Conservation (phyloP, 148 eudicot species). For the Chenopodium quinoa region DNA sequence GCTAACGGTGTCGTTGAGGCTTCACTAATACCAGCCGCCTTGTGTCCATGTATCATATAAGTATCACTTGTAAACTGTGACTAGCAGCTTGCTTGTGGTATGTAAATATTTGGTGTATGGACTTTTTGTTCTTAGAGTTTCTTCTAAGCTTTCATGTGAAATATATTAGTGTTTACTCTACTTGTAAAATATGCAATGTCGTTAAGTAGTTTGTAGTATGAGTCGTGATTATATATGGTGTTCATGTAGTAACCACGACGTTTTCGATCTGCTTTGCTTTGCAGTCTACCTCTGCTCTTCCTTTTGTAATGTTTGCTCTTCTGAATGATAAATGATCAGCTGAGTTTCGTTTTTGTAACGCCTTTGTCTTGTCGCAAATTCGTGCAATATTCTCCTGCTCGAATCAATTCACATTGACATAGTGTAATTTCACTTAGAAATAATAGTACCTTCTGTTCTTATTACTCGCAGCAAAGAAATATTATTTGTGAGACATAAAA, state of each 20-base stretch:
- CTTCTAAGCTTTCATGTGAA: not conserved
- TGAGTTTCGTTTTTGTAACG: conserved; percentile 6
- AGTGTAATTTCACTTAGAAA: too few species aligned
- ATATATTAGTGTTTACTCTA: not conserved
- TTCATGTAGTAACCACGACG: not conserved
- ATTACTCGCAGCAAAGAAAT: too few species aligned
- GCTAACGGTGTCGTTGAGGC: conserved; percentile 5
- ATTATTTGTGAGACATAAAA: too few species aligned
- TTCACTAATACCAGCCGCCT: not conserved
- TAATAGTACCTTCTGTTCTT: too few species aligned
- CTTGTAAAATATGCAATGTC: conserved; percentile 17
- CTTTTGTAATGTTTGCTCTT: conserved; percentile 15
- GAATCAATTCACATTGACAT: too few species aligned
- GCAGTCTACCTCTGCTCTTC: not conserved
- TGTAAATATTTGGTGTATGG: conserved; percentile 16
- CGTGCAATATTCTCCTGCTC: too few species aligned
- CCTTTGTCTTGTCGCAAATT: not conserved
- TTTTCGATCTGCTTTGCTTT: conserved; percentile 1
- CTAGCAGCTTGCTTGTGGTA: conserved; percentile 17
- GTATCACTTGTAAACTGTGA: not conserved
- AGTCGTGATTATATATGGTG: conserved; percentile 10
- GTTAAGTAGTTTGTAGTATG: not conserved
- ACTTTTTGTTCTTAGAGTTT: not conserved
- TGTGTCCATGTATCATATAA: conserved; percentile 8
- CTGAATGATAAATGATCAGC: not conserved